A percentile compares a stretch with the other conserved stretches of the same genome.
phyloP scores from a whole-genome alignment of 2,329 filamentous ascomycete species.

The Nakataea oryzae region DNA sequence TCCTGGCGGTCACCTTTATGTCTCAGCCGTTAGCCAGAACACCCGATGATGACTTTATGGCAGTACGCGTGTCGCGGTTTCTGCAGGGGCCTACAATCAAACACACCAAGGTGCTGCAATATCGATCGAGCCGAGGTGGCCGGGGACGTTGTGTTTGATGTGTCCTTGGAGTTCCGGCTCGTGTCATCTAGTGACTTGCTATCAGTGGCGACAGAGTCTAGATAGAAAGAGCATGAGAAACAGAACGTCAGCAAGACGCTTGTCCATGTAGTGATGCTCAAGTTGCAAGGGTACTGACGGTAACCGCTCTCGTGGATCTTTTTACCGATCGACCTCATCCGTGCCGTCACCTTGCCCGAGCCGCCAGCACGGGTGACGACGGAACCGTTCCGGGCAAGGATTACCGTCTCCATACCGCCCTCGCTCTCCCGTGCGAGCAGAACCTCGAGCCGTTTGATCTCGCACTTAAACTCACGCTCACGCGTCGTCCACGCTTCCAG shows the following conservation, averaged over 20 bases:
- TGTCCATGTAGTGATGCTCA: too few relatives aligned
- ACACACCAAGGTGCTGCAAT: not conserved
- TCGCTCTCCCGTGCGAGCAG: conserved; percentile 21
- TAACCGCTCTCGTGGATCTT: not conserved
- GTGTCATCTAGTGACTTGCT: not conserved
- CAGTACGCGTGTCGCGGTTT: not conserved
- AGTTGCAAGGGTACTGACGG: too few relatives aligned
- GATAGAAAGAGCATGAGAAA: too few relatives aligned
- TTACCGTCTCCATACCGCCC: conserved; percentile 31
- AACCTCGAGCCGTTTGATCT: conserved; percentile 28
- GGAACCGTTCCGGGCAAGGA: conserved; percentile 29
- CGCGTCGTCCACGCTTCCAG: conserved; percentile 26
- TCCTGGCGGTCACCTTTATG: not conserved
- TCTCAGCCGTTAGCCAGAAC: not conserved
- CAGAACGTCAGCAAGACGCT: too few relatives aligned
- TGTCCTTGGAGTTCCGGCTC: not conserved
- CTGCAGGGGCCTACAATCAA: not conserved
- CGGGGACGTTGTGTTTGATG: not conserved
- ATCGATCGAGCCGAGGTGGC: not conserved
- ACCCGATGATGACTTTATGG: not conserved
- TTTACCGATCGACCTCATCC: conserved; percentile 16
- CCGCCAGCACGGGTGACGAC: conserved; percentile 27
- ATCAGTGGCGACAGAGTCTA: not conserved
- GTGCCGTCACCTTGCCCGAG: conserved; percentile 19
- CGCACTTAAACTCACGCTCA: conserved; percentile 24